Evolutionary conservation across 768 basidiomycete species (phyloP).

Genomic region (Trametes maxima): DNA sequence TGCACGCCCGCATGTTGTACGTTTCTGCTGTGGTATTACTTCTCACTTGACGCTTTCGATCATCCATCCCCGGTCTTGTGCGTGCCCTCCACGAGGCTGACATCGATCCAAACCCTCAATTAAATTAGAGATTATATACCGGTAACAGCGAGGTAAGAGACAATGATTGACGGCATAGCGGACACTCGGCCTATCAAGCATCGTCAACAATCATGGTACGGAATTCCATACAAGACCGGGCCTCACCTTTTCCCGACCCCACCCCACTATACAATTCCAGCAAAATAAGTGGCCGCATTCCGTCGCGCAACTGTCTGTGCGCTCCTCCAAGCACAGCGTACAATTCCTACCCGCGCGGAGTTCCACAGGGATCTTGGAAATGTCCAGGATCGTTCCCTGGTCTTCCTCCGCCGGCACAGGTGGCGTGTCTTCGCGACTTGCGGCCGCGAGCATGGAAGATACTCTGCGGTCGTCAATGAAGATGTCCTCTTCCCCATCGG

Average conservation of each 20-base stretch:
- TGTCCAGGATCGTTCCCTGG: slow-evolving; percentile 63
- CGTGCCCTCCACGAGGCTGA: background rate
- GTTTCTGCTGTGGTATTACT: slow-evolving; percentile 27
- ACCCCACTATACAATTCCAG: slow-evolving; percentile 87
- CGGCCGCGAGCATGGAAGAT: slow-evolving; percentile 52
- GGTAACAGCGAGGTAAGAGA: slow-evolving; percentile 71
- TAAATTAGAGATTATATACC: slow-evolving; percentile 75
- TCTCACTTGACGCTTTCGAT: slow-evolving; percentile 24
- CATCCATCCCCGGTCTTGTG: background rate
- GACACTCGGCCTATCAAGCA: slow-evolving; percentile 73
- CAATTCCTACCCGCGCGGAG: slow-evolving; percentile 67
- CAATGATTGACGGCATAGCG: slow-evolving; percentile 79
- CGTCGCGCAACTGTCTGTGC: slow-evolving; percentile 79
- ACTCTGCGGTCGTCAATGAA: slow-evolving; percentile 64
- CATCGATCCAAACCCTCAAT: slow-evolving; percentile 2
- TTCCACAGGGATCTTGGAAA: slow-evolving; percentile 53
- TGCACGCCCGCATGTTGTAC: slow-evolving; percentile 23
- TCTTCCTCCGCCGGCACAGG: slow-evolving; percentile 69
- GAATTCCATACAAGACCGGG: background rate
- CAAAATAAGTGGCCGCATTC: slow-evolving; percentile 92
- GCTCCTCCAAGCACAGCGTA: slow-evolving; percentile 83
- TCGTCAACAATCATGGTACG: background rate
- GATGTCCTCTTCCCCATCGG: slow-evolving; percentile 40
- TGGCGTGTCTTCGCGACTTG: slow-evolving; percentile 54
- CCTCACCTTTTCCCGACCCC: slow-evolving; percentile 83